Conservation (phyloP, 2,329 filamentous ascomycete genomes). For the Talaromyces sp. region DNA sequence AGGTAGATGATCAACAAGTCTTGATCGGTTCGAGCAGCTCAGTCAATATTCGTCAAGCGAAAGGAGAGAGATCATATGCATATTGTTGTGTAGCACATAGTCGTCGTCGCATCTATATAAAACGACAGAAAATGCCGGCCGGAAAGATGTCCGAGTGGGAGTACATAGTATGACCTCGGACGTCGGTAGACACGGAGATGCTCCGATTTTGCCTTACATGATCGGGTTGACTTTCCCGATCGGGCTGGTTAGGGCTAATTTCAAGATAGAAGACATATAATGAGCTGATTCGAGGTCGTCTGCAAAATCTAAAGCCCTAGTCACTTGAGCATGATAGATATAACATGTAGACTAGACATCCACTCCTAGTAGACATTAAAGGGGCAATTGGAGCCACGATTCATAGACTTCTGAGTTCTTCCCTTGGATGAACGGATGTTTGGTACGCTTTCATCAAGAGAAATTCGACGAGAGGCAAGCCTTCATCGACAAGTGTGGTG, state of each 20-base stretch:
- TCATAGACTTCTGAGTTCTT: background rate
- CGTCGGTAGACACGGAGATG: conserved; percentile 17
- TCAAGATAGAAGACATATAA: background rate
- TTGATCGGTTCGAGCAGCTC: background rate
- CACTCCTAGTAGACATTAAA: background rate
- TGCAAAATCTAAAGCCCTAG: background rate
- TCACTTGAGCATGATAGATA: background rate
- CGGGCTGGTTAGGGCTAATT: background rate
- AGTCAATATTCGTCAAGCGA: background rate
- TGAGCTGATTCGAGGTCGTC: background rate
- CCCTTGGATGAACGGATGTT: background rate
- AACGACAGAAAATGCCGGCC: background rate
- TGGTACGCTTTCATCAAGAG: background rate
- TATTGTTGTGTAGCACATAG: background rate
- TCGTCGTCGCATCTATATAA: background rate
- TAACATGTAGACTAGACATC: background rate
- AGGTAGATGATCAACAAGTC: background rate
- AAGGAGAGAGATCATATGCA: no score
- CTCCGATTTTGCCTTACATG: conserved; percentile 11
- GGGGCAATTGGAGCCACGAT: background rate
- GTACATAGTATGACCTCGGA: conserved; percentile 16
- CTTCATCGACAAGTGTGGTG: background rate
- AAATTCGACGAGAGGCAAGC: background rate
- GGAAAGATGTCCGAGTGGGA: conserved; percentile 14
- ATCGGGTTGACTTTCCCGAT: background rate